phyloP scores from a whole-genome alignment of 257 asterid species.

The Solanum etuberosum region DNA sequence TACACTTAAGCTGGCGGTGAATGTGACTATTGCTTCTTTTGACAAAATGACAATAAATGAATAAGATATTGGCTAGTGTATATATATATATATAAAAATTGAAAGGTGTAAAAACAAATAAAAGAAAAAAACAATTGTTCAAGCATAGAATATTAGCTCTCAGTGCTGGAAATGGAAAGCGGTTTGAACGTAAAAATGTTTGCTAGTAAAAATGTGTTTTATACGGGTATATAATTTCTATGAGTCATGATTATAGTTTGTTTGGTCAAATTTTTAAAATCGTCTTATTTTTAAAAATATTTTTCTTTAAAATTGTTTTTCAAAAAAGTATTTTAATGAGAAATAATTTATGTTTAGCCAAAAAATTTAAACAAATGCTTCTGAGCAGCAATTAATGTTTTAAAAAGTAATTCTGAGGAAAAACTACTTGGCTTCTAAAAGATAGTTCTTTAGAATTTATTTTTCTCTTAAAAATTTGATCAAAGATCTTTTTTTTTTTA shows the following conservation, averaged over 20 bases:
- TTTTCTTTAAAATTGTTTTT: too few species aligned
- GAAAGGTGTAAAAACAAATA: neutral
- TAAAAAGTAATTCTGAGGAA: neutral
- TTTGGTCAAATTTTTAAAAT: neutral
- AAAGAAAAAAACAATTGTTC: neutral
- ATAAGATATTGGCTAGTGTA: neutral
- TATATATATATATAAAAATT: neutral
- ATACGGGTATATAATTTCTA: neutral
- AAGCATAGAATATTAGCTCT: neutral
- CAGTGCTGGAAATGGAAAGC: neutral
- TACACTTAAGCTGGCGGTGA: neutral
- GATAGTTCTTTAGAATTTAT: too few species aligned
- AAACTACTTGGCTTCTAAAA: neutral
- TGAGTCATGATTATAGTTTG: too few species aligned
- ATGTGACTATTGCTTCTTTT: neutral
- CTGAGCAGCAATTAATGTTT: neutral
- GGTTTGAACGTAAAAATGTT: neutral
- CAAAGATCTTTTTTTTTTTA: neutral
- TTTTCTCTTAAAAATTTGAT: neutral
- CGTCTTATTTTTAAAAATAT: fast-evolving
- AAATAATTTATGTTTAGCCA: fast-evolving
- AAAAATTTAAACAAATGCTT: neutral
- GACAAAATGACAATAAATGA: neutral
- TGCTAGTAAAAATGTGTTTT: neutral
- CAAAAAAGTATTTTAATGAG: neutral